phyloP scores from a whole-genome alignment of 257 asterid species.

The Eucommia ulmoides region DNA sequence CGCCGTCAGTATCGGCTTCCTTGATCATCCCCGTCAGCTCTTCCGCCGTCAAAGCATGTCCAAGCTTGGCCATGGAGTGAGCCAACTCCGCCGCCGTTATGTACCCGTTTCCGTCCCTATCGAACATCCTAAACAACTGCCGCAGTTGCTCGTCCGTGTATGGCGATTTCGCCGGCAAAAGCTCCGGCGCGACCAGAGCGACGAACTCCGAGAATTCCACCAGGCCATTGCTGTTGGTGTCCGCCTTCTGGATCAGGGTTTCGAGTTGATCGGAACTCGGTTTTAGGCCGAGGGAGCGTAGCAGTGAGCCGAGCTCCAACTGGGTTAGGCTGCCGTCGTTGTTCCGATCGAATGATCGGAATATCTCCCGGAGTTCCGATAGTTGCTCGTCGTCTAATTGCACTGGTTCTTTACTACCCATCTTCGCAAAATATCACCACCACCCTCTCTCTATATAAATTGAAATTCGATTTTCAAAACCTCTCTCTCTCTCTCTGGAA shows the following conservation, averaged over 20 bases:
- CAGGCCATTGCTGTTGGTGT: slow-evolving; percentile 68
- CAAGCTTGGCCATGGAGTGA: slow-evolving; percentile 90
- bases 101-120: slow-evolving; percentile 86
- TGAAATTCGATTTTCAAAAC: too few relatives aligned
- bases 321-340: slow-evolving; percentile 89
- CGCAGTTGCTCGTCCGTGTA: slow-evolving; percentile 81
- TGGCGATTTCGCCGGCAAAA: slow-evolving; percentile 66
- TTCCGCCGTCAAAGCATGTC: slow-evolving; percentile 81
- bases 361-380: too few relatives aligned
- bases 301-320: slow-evolving; percentile 74
- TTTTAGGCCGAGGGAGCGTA: slow-evolving; percentile 72
- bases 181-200: slow-evolving; percentile 86
- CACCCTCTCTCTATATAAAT: too few relatives aligned
- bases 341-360: slow-evolving; percentile 73
- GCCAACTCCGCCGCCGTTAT: too few relatives aligned
- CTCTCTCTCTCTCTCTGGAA: neutral
- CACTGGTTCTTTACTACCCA: too few relatives aligned
- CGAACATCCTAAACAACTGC: slow-evolving; percentile 72
- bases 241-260: slow-evolving; percentile 62
- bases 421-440: slow-evolving; percentile 87
- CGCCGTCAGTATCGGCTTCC: slow-evolving; percentile 88
- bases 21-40: slow-evolving; percentile 88
- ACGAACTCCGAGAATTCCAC: slow-evolving; percentile 90
- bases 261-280: slow-evolving; percentile 88
- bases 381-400: too few relatives aligned